Conservation (phyloP, 345 rosid genomes). For the Raphanus raphanistrum region DNA sequence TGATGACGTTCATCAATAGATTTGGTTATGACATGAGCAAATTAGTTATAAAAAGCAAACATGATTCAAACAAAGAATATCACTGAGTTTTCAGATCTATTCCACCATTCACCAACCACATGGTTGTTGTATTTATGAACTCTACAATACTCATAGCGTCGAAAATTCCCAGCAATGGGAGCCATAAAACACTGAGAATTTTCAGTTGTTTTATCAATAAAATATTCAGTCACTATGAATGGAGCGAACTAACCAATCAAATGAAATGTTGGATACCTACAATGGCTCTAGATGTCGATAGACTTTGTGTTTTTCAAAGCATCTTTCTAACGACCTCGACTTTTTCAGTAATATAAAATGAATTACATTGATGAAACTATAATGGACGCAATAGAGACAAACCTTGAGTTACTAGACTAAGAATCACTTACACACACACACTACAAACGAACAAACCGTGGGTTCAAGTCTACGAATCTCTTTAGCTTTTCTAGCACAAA, state of each 20-base stretch:
- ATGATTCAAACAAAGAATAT: conserved; percentile 29
- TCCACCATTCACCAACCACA: conserved; percentile 39
- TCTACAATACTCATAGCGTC: conserved; percentile 14
- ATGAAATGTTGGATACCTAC: conserved; percentile 5
- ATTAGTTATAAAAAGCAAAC: conserved; percentile 11
- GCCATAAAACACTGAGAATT: not conserved
- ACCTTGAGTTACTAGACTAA: conserved; percentile 12
- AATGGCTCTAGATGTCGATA: conserved; percentile 20
- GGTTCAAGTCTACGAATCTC: conserved; percentile 11
- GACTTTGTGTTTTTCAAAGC: conserved; percentile 21
- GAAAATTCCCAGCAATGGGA: conserved; percentile 20
- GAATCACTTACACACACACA: not conserved
- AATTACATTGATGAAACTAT: conserved; percentile 8
- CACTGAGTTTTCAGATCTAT: conserved; percentile 22
- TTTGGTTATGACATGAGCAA: conserved; percentile 25
- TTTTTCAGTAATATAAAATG: not conserved
- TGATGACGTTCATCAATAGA: conserved; percentile 12
- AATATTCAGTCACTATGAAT: conserved; percentile 5
- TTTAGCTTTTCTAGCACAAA: conserved; percentile 16
- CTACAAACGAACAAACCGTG: not conserved
- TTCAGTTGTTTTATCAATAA: conserved; percentile 11
- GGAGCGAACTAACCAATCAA: conserved; percentile 14
- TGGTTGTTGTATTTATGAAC: conserved; percentile 38
- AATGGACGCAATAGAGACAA: conserved; percentile 8
- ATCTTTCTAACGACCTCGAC: not conserved